Evolutionary conservation across 768 basidiomycete species (phyloP).

Genomic region (Termitomyces sp.): DNA sequence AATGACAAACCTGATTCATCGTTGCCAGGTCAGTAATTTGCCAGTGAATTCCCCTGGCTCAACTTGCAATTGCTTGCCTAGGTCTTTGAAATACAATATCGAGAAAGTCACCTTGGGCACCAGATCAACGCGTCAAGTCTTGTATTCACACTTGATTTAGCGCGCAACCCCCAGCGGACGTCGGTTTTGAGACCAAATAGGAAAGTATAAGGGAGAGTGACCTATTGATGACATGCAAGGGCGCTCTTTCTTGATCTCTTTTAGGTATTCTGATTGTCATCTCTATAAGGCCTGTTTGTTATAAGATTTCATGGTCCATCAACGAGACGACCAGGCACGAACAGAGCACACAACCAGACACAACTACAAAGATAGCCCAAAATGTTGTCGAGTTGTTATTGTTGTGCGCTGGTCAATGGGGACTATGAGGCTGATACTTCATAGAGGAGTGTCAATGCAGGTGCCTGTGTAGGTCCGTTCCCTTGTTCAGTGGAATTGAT

Average conservation of each 20-base stretch:
- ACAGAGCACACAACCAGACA: conserved; percentile 5
- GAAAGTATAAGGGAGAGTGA: neutral
- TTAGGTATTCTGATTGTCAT: conserved; percentile 2
- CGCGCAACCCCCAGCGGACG: too few species aligned
- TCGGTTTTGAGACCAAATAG: neutral
- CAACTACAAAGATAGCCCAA: neutral
- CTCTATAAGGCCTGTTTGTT: too few species aligned
- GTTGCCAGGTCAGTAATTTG: too few species aligned
- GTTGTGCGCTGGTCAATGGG: conserved; percentile 1
- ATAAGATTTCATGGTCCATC: conserved; percentile 4
- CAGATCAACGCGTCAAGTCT: too few species aligned
- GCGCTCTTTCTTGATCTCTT: neutral
- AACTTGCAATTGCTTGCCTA: too few species aligned
- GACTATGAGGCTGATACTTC: conserved; percentile 12
- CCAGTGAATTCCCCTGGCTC: too few species aligned
- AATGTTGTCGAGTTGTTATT: neutral
- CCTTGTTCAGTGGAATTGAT: neutral
- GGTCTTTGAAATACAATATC: too few species aligned
- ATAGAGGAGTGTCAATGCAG: neutral
- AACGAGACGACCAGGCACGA: neutral
- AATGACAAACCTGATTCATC: too few species aligned
- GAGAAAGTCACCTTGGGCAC: too few species aligned
- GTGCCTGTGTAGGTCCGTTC: neutral
- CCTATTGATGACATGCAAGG: neutral
- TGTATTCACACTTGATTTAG: too few species aligned